Conservation (phyloP, 2,329 filamentous ascomycete genomes). For the Teratosphaeriaceae sp. region DNA sequence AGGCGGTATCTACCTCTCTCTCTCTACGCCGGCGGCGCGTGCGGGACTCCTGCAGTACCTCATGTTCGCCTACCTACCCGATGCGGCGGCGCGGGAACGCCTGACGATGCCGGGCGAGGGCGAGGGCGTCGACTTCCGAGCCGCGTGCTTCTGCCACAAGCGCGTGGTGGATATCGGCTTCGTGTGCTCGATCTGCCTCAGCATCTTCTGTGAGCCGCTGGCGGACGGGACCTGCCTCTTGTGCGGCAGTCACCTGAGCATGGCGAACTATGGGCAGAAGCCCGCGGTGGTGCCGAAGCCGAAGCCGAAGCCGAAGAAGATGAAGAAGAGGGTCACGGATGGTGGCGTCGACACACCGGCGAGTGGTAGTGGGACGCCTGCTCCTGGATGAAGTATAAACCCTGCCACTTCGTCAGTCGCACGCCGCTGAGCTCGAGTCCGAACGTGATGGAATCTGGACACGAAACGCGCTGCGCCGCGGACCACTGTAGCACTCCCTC, state of each 20-base stretch:
- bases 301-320: slow-evolving; percentile 58
- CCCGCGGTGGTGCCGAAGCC: slow-evolving; percentile 66
- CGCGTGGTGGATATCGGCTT: slow-evolving; percentile 86
- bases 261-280: slow-evolving; percentile 68
- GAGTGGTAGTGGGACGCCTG: slow-evolving; percentile 24
- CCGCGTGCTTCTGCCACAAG: slow-evolving; percentile 97
- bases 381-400: slow-evolving; percentile 15
- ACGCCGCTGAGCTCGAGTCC: too few relatives aligned
- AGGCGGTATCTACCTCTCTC: slow-evolving; percentile 61
- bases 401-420: too few relatives aligned
- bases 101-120: slow-evolving; percentile 69
- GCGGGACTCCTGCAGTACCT: slow-evolving; percentile 78
- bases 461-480: too few relatives aligned
- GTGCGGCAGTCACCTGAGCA: slow-evolving; percentile 69
- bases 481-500: too few relatives aligned
- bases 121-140: slow-evolving; percentile 87
- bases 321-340: slow-evolving; percentile 47
- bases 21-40: slow-evolving; percentile 22
- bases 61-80: slow-evolving; percentile 87
- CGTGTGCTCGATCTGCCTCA: slow-evolving; percentile 93
- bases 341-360: slow-evolving; percentile 32
- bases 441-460: too few relatives aligned
- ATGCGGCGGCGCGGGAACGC: slow-evolving; percentile 55
- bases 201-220: slow-evolving; percentile 73
- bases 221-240: slow-evolving; percentile 68